Conservation (phyloP, 2,329 filamentous ascomycete species). For the Ceratocystis papillata region DNA sequence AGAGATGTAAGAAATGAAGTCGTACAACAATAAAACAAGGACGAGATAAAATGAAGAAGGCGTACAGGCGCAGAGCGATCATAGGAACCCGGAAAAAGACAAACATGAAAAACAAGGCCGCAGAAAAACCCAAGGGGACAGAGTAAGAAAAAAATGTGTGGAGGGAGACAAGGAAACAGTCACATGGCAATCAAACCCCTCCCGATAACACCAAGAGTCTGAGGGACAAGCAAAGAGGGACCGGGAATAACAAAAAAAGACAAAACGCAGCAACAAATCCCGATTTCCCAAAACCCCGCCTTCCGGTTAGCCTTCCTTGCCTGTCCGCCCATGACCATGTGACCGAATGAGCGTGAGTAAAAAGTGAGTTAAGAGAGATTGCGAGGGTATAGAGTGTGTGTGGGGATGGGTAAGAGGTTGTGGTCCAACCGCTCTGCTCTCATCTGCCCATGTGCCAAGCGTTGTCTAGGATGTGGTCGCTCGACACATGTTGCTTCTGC, state of each 20-base stretch:
- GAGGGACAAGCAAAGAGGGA: neutral
- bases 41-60: constrained; percentile 20
- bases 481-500: constrained; percentile 7
- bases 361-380: neutral
- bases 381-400: neutral
- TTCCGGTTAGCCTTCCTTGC: neutral
- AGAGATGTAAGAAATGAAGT: constrained; percentile 16
- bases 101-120: constrained; percentile 13
- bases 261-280: constrained; percentile 15
- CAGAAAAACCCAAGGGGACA: constrained; percentile 12
- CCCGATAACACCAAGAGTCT: constrained; percentile 8
- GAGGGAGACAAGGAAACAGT: neutral
- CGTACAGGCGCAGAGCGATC: constrained; percentile 22
- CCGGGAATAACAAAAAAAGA: constrained; percentile 8
- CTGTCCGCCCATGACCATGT: constrained; percentile 16
- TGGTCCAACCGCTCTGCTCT: neutral
- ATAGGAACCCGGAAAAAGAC: constrained; percentile 18
- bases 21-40: constrained; percentile 21
- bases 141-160: neutral
- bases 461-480: constrained; percentile 11
- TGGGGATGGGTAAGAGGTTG: neutral
- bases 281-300: constrained; percentile 15
- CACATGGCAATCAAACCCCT: neutral
- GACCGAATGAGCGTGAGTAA: constrained; percentile 16
- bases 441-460: constrained; percentile 16